Conservation (phyloP, 805 yeast species). For the Huiozyma sinensis region DNA sequence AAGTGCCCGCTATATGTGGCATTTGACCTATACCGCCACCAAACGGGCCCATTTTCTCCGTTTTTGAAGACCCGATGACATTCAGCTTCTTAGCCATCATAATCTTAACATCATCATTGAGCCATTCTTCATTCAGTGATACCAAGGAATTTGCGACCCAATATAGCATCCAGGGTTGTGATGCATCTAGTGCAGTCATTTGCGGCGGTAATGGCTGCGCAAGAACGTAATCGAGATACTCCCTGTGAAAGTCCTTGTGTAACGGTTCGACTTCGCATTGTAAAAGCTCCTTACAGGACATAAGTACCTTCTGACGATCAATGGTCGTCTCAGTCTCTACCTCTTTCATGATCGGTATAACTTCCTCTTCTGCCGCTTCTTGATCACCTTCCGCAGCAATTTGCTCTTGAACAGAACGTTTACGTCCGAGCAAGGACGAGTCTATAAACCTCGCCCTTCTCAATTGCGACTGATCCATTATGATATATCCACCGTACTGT, state of each 20-base stretch:
- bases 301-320: slow-evolving; percentile 18
- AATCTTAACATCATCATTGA: slow-evolving; percentile 19
- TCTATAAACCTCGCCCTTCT: slow-evolving; percentile 9
- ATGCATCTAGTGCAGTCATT: slow-evolving; percentile 62
- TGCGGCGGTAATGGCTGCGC: slow-evolving; percentile 37
- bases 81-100: slow-evolving; percentile 24
- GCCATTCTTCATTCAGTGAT: slow-evolving; percentile 29
- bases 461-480: not conserved
- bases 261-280: slow-evolving; percentile 5
- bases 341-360: slow-evolving; percentile 11
- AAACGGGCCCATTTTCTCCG: slow-evolving; percentile 48
- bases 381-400: slow-evolving; percentile 5
- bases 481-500: not conserved
- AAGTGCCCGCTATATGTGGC: slow-evolving; percentile 77
- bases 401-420: slow-evolving; percentile 10
- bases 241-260: slow-evolving; percentile 30
- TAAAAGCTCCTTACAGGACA: slow-evolving; percentile 12
- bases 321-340: slow-evolving; percentile 23
- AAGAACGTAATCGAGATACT: slow-evolving; percentile 35
- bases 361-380: slow-evolving; percentile 7
- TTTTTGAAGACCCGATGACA: slow-evolving; percentile 6
- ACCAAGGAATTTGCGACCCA: slow-evolving; percentile 61
- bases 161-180: slow-evolving; percentile 84
- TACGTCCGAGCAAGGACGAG: slow-evolving; percentile 15
- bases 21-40: slow-evolving; percentile 79